Conservation (phyloP, 1,284 basidiomycete species). For the Rhodotorula sp. region DNA sequence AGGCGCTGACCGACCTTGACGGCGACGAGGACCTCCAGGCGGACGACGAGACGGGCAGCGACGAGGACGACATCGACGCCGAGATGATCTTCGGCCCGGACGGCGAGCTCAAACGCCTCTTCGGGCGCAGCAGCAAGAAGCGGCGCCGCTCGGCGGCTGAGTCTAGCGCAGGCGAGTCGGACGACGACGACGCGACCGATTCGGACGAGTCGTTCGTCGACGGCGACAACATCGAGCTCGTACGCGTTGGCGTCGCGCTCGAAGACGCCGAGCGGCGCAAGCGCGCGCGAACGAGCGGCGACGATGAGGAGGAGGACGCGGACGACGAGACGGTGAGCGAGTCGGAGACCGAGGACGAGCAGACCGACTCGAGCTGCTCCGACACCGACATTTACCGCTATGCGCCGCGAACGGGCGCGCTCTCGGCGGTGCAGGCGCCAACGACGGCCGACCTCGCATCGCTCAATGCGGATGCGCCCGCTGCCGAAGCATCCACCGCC, state of each 20-base stretch:
- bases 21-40: constrained; percentile 20
- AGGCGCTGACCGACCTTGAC: constrained; percentile 21
- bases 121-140: constrained; percentile 14
- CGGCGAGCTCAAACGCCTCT: constrained; percentile 25
- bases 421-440: constrained; percentile 36
- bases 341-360: constrained; percentile 11
- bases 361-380: constrained; percentile 29
- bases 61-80: constrained; percentile 29
- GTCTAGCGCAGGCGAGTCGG: constrained; percentile 39
- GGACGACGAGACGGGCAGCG: constrained; percentile 15
- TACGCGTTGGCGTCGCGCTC: constrained; percentile 45
- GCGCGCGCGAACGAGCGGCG: constrained; percentile 11
- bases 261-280: not conserved
- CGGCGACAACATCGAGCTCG: constrained; percentile 40
- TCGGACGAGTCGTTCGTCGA: not conserved
- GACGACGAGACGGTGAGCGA: constrained; percentile 20
- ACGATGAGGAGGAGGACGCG: constrained; percentile 17
- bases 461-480: constrained; percentile 13
- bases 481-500: constrained; percentile 2
- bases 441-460: constrained; percentile 37
- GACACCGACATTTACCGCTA: constrained; percentile 32
- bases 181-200: constrained; percentile 36
- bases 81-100: constrained; percentile 35
- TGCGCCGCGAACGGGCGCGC: constrained; percentile 33
- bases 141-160: constrained; percentile 11